Conservation (phyloP, 2,329 filamentous ascomycete species). For the Pseudogymnoascus sp. region DNA sequence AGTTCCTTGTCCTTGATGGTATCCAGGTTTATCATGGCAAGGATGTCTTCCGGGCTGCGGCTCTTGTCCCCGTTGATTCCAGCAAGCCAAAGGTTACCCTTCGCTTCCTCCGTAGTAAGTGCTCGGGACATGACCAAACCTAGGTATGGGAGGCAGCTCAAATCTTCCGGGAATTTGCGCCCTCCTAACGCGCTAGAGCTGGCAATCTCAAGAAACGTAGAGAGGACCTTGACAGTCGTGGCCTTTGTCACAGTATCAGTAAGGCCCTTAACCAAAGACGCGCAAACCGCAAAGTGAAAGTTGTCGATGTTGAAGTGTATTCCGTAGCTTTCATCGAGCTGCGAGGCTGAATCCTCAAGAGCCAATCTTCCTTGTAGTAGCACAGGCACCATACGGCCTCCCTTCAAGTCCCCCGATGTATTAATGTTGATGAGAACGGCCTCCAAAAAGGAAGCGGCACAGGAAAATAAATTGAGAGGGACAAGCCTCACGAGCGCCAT, state of each 20-base stretch:
- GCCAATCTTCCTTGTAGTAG: constrained; percentile 54
- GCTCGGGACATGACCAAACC: constrained; percentile 52
- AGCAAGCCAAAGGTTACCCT: constrained; percentile 55
- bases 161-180: constrained; percentile 24
- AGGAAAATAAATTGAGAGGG: constrained; percentile 57
- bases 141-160: constrained; percentile 46
- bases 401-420: constrained; percentile 51
- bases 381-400: constrained; percentile 51
- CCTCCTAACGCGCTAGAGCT: constrained; percentile 27
- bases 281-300: constrained; percentile 61
- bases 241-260: constrained; percentile 54
- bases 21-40: constrained; percentile 38
- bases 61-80: constrained; percentile 43
- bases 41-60: constrained; percentile 33
- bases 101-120: constrained; percentile 50
- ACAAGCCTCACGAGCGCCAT: constrained; percentile 60
- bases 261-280: constrained; percentile 56
- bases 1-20: constrained; percentile 53
- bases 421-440: constrained; percentile 58
- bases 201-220: constrained; percentile 52
- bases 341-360: constrained; percentile 54
- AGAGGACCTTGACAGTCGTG: constrained; percentile 52
- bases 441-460: constrained; percentile 57
- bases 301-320: constrained; percentile 57
- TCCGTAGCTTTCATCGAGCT: constrained; percentile 58